Conservation (phyloP, 768 basidiomycete species). For the Panaeolus cyanescens region DNA sequence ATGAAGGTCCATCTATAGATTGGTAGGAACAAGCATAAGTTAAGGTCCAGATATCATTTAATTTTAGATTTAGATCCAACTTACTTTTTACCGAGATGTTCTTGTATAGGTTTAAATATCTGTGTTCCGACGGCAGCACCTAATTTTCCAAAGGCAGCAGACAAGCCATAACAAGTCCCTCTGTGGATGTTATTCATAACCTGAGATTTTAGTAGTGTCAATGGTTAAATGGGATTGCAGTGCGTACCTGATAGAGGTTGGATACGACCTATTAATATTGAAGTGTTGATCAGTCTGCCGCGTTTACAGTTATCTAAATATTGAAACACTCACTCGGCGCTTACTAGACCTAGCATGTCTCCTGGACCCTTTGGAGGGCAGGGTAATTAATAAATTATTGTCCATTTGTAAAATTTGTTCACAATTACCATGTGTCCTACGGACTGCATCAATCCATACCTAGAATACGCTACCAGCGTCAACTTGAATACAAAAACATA, state of each 20-base stretch:
- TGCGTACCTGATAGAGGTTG: slow-evolving; percentile 63
- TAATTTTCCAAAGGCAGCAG: slow-evolving; percentile 67
- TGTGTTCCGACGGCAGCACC: slow-evolving; percentile 74
- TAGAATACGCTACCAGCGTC: slow-evolving; percentile 21
- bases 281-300: neutral
- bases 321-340: slow-evolving; percentile 54
- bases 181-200: no score
- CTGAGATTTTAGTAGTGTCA: neutral
- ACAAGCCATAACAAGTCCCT: slow-evolving; percentile 70
- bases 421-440: slow-evolving; percentile 62
- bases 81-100: slow-evolving; percentile 62
- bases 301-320: neutral
- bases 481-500: neutral
- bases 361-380: slow-evolving; percentile 55
- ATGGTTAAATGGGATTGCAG: no score
- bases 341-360: slow-evolving; percentile 67
- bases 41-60: no score
- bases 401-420: slow-evolving; percentile 7
- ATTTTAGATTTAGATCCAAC: slow-evolving; percentile 14
- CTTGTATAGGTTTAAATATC: slow-evolving; percentile 68
- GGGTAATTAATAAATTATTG: neutral
- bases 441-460: slow-evolving; percentile 73
- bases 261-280: slow-evolving; percentile 46
- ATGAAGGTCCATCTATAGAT: slow-evolving; percentile 62
- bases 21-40: neutral